Evolutionary conservation across 805 yeast species (phyloP).

Genomic region (Starmerella scarabaei): DNA sequence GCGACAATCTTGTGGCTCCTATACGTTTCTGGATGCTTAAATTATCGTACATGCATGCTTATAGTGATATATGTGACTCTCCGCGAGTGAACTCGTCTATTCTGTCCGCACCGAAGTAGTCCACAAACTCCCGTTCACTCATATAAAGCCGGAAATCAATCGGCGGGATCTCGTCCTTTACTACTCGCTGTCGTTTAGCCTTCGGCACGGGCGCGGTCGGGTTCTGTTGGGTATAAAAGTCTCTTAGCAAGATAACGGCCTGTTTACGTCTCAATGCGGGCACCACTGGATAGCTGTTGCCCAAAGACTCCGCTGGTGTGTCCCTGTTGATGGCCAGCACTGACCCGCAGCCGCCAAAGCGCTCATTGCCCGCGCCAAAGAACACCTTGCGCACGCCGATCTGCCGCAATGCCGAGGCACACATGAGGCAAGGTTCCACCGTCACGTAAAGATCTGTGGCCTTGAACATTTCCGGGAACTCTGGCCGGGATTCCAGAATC

Average conservation of each 20-base stretch:
- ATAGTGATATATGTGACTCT: background rate
- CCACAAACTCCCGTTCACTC: conserved; percentile 36
- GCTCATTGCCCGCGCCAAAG: conserved; percentile 87
- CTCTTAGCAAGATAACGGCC: conserved; percentile 66
- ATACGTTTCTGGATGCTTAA: too few relatives aligned
- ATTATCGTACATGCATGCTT: too few relatives aligned
- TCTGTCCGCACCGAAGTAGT: conserved; percentile 36
- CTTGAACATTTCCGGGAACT: conserved; percentile 26
- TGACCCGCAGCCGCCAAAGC: conserved; percentile 95
- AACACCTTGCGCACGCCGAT: conserved; percentile 58
- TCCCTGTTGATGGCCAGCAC: conserved; percentile 51
- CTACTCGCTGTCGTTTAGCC: conserved; percentile 43
- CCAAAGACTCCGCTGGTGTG: conserved; percentile 19
- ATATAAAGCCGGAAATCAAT: conserved; percentile 46
- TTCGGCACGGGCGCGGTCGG: conserved; percentile 73
- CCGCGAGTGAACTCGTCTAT: conserved; percentile 18
- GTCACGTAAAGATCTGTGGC: conserved; percentile 73
- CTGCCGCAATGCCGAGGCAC: conserved; percentile 84
- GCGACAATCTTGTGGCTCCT: too few relatives aligned
- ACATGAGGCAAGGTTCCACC: conserved; percentile 97
- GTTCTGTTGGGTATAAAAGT: conserved; percentile 77
- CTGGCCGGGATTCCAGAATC: conserved; percentile 31
- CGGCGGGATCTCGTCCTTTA: conserved; percentile 42
- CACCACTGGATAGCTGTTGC: conserved; percentile 38
- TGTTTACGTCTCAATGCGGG: conserved; percentile 76